Base-by-base conservation (phyloP, 2,329 filamentous ascomycete species). In the Metarhizium rileyi region DNA sequence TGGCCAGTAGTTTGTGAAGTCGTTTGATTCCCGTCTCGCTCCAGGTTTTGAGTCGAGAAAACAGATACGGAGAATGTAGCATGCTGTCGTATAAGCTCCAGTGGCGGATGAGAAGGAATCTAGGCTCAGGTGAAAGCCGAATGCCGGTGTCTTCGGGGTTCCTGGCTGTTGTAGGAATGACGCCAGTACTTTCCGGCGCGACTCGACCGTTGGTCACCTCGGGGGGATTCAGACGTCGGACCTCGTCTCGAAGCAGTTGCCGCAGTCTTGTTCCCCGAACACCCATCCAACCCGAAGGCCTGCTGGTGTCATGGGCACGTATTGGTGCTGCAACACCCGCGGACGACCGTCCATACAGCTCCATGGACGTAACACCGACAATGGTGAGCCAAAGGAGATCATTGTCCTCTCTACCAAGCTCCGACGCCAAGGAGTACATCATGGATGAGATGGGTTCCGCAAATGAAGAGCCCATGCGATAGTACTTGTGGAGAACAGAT, bases 81-180 rank as follows among this genome's bases (percentile, higher is more conserved):
- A 98, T 97, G 65, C 90, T 95, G 62, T 98, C 93, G 66, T 97
- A 97, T 14, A 98, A 74, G 58, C 89, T 95, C 93, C 93, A 98
- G 65, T 98, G 93, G 30, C 93, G 78, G 48, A 97, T 87, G 0
- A 98, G 78, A 25, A 97, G 77, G 57, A 98, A 95, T 38, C 87
- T 86, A 9, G 93, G 94, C 62, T 98, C 93, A 0, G 93, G 93
- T 0, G 90, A 95, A 36, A 98, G 73, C 22, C 90, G 83, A 57
- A 98, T 97, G 46, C 89, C 86, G 9, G 83, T 94, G 66, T 98
- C 93, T 49, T 90, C 91, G 5, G 93, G 89, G 54, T 86, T 93
- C 53, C 86, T 78, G 7, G 90, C 90, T 22, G 88, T 90, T 0
- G 89, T 95, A 7, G 88, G 90, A 48, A 96, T 95, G 48, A 91